These are phyloP conservation scores for Picea mariana DNA, from an alignment of 83 land plant species.

Conservation along the genomic window DNA sequence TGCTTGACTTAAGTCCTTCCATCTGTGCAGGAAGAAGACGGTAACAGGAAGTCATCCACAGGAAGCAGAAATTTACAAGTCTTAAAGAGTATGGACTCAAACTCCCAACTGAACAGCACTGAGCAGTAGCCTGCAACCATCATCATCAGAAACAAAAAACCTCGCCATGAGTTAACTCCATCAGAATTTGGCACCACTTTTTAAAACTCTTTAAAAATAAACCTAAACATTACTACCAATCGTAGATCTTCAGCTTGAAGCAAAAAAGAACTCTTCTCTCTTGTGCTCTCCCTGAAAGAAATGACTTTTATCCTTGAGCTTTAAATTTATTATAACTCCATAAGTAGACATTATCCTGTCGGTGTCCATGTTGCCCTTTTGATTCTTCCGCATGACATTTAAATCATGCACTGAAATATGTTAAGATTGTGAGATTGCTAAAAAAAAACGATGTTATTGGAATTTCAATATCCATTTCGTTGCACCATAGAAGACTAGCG, in stretches of 20 bases:
- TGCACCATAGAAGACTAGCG: not conserved
- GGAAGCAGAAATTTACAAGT: not conserved
- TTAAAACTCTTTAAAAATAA: not conserved
- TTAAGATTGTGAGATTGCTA: not conserved
- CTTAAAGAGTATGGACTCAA: not conserved
- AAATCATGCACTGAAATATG: not conserved
- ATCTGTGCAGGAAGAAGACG: not conserved
- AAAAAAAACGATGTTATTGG: not conserved
- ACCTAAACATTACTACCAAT: not conserved
- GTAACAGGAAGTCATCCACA: not conserved
- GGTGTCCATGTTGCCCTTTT: not conserved
- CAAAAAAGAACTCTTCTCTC: not conserved
- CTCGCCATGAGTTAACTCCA: not conserved
- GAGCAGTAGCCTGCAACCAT: not conserved
- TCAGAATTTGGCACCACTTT: not conserved
- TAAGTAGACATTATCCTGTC: not conserved
- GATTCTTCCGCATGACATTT: not conserved
- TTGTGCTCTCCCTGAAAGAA: not conserved
- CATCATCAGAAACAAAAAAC: not conserved
- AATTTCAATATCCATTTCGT: not conserved
- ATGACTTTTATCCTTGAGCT: not conserved
- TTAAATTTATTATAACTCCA: not conserved
- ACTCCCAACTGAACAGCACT: not conserved
- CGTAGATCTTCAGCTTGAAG: not conserved
- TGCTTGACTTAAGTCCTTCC: conserved; percentile 8